These are phyloP conservation scores for Zymoseptoria pseudotritici DNA, from an alignment of 2,329 filamentous ascomycete genomes.

Conservation along the genomic window DNA sequence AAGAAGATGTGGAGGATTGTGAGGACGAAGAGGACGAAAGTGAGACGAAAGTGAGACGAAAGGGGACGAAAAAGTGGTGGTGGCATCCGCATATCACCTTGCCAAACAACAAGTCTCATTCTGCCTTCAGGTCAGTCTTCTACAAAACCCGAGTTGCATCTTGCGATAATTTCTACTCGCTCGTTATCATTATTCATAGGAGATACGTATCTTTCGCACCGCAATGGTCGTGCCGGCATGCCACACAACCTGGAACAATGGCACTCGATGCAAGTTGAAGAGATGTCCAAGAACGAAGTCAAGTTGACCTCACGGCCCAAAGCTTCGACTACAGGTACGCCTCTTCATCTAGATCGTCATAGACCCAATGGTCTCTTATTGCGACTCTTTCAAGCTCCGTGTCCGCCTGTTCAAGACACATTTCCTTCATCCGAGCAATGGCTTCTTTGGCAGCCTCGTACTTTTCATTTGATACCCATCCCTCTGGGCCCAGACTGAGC, in stretches of 20 bases:
- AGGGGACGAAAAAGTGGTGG: too few species aligned
- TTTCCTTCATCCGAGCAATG: constrained; percentile 21
- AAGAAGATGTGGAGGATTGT: too few species aligned
- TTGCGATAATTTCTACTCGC: too few species aligned
- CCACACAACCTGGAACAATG: not conserved
- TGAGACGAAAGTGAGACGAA: too few species aligned
- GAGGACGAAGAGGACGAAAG: too few species aligned
- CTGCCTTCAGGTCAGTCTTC: too few species aligned
- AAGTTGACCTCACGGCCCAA: not conserved
- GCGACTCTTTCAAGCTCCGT: constrained; percentile 10
- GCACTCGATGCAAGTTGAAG: not conserved
- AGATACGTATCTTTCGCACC: too few species aligned
- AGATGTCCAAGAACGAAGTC: not conserved
- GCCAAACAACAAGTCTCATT: too few species aligned
- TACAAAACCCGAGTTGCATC: too few species aligned
- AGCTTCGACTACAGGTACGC: constrained; percentile 24
- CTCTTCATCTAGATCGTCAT: constrained; percentile 28
- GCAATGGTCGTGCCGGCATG: not conserved
- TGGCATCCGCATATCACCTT: too few species aligned
- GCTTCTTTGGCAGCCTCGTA: constrained; percentile 14
- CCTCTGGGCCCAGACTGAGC: constrained; percentile 16
- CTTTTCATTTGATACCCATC: constrained; percentile 16
- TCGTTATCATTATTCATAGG: too few species aligned
- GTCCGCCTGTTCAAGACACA: constrained; percentile 15
- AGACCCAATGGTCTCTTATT: constrained; percentile 18